Conservation (phyloP, 805 yeast species). For the Kuraishia ogatae region DNA sequence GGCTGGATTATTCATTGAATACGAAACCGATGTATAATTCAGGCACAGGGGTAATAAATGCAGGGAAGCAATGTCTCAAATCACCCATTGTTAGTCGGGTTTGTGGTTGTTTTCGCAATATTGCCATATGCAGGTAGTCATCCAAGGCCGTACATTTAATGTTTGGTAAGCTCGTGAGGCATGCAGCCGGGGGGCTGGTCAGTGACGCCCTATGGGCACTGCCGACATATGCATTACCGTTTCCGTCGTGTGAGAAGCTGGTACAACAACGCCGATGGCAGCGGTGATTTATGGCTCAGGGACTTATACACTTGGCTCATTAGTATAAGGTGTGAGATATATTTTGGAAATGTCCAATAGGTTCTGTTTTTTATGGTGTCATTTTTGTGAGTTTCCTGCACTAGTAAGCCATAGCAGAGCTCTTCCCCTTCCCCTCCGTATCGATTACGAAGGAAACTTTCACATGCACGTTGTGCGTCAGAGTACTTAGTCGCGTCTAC, state of each 20-base stretch:
- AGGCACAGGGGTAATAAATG: background rate
- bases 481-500: background rate
- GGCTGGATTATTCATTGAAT: background rate
- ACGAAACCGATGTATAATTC: background rate
- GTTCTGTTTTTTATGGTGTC: too few relatives aligned
- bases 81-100: too few relatives aligned
- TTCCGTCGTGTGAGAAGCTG: background rate
- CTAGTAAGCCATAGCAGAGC: too few relatives aligned
- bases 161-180: background rate
- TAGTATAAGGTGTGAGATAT: too few relatives aligned
- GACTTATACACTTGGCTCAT: too few relatives aligned
- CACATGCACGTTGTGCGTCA: background rate
- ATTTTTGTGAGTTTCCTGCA: too few relatives aligned
- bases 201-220: background rate
- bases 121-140: background rate
- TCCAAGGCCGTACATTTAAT: background rate
- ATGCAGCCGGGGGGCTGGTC: background rate
- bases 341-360: too few relatives aligned
- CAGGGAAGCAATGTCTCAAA: background rate
- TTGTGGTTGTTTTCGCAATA: background rate
- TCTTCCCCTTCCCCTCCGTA: too few relatives aligned
- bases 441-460: too few relatives aligned
- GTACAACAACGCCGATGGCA: too few relatives aligned
- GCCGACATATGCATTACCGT: background rate
- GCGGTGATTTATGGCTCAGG: too few relatives aligned